phyloP scores from a whole-genome alignment of 345 rosid genomes.

The Pugionium dolabratum region DNA sequence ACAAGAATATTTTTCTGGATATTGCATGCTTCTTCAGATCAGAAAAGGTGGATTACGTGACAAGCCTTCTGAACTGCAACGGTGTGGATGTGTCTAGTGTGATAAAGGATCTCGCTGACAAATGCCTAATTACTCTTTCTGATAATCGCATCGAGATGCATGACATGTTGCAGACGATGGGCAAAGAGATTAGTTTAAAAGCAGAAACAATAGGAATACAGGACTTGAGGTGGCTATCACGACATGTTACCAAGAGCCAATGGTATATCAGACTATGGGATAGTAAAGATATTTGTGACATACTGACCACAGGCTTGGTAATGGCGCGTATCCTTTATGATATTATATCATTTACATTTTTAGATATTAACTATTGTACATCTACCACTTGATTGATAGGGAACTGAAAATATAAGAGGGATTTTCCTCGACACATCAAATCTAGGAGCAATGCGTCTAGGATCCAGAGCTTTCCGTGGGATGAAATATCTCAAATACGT shows the following conservation, averaged over 20 bases:
- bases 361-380: background rate
- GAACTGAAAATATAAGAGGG: constrained; percentile 37
- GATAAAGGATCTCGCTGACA: constrained; percentile 40
- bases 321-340: background rate
- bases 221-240: constrained; percentile 18
- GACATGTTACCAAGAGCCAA: constrained; percentile 18
- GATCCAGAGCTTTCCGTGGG: constrained; percentile 30
- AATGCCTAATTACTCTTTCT: constrained; percentile 39
- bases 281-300: constrained; percentile 27
- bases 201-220: constrained; percentile 20
- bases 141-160: constrained; percentile 39
- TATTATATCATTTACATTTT: background rate
- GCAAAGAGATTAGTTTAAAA: constrained; percentile 38
- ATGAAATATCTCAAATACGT: constrained; percentile 44
- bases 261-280: constrained; percentile 38
- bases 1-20: constrained; percentile 48
- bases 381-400: constrained; percentile 32
- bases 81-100: constrained; percentile 31
- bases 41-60: constrained; percentile 12
- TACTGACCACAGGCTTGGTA: constrained; percentile 34
- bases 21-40: constrained; percentile 51
- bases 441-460: constrained; percentile 25
- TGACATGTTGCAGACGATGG: constrained; percentile 50
- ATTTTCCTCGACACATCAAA: constrained; percentile 37
- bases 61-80: constrained; percentile 27